Percentiles rank a stretch among this genome's conserved stretches.
These are phyloP conservation scores for Gautieria morchelliformis DNA, from an alignment of 768 basidiomycete species.

Conservation along the genomic window DNA sequence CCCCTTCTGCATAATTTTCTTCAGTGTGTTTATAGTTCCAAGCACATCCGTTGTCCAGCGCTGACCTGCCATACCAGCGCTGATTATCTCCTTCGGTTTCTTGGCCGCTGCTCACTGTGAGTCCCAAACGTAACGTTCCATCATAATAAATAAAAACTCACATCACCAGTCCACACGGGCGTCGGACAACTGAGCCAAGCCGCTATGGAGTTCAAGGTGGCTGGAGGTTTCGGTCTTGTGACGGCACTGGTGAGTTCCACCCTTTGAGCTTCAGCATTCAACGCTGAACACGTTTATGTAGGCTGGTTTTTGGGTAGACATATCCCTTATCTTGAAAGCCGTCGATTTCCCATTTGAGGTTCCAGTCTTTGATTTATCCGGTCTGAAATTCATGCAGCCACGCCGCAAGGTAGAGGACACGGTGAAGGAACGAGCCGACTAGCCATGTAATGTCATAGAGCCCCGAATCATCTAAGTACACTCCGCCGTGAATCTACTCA, in stretches of 20 bases:
- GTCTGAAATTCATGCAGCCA: constrained; percentile 3
- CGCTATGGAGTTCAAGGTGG: constrained; percentile 4
- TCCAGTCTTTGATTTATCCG: constrained; percentile 8
- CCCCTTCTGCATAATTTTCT: constrained; percentile 3
- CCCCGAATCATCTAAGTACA: background rate
- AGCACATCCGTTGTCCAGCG: background rate
- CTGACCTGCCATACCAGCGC: background rate
- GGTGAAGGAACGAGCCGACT: background rate
- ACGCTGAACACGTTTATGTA: background rate
- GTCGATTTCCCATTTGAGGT: constrained; percentile 7
- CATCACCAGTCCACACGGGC: constrained; percentile 1
- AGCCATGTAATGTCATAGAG: background rate
- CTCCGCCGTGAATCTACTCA: background rate
- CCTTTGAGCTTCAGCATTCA: background rate
- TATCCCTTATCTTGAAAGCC: constrained; percentile 5
- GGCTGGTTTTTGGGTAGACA: constrained; percentile 8
- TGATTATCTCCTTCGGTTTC: background rate
- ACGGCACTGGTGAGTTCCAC: background rate
- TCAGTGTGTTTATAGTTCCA: background rate
- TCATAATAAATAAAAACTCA: background rate
- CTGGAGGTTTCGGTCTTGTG: constrained; percentile 7
- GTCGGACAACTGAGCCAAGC: constrained; percentile 1
- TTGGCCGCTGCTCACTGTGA: constrained; percentile 9
- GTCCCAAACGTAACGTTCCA: background rate
- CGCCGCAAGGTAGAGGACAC: background rate